A percentile compares a stretch with the other conserved stretches of the same genome.
phyloP scores from a whole-genome alignment of 208 protist genomes.

The Spironucleus salmonicida region DNA sequence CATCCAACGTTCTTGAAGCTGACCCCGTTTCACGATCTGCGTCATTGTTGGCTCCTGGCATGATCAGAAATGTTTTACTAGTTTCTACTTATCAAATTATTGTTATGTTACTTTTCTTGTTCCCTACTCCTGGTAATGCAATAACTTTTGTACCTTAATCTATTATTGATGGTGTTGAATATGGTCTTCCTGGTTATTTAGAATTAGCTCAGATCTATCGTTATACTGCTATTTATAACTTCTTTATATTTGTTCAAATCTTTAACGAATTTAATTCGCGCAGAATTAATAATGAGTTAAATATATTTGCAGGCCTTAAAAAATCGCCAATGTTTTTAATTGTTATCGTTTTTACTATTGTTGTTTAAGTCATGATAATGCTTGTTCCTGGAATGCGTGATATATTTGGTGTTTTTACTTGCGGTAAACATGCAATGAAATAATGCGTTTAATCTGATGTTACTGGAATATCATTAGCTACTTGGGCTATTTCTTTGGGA shows the following conservation, averaged over 20 bases:
- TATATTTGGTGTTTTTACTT: conserved; percentile 2
- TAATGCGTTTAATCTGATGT: background rate
- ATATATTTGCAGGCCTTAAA: conserved; percentile 28
- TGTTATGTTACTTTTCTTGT: conserved; percentile 17
- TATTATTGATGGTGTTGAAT: background rate
- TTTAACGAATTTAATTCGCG: conserved; percentile 40
- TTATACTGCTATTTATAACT: conserved; percentile 36
- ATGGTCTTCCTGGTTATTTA: background rate
- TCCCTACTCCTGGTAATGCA: background rate
- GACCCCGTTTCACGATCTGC: conserved; percentile 20
- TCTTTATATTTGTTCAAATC: conserved; percentile 33
- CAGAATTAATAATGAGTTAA: conserved; percentile 32
- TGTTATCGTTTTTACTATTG: conserved; percentile 14
- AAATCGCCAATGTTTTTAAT: conserved; percentile 14
- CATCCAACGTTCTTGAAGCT: conserved; percentile 18
- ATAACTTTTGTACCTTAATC: background rate
- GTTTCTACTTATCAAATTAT: conserved; percentile 15
- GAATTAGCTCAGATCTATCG: background rate
- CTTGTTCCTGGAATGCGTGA: conserved; percentile 28
- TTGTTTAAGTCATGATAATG: conserved; percentile 30
- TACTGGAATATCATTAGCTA: background rate
- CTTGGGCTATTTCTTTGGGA: background rate
- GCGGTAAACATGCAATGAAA: background rate
- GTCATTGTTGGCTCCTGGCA: conserved; percentile 24
- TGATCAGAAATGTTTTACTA: conserved; percentile 31